Conservation (phyloP, 176 grass and related monocot species). For the Poa pratensis region DNA sequence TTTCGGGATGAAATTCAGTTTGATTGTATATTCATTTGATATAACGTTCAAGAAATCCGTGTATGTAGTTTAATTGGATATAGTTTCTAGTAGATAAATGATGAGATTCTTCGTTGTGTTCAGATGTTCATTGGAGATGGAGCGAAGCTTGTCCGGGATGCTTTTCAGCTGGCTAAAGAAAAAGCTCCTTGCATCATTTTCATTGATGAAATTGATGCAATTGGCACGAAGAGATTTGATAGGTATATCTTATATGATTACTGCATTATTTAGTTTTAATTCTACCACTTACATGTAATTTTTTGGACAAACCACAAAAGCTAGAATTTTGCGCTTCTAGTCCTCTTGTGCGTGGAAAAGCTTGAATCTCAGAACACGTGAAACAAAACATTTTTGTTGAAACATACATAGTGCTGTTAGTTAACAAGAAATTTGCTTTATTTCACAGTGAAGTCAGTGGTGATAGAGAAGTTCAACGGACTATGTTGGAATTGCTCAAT, state of each 20-base stretch:
- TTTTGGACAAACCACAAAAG: not conserved
- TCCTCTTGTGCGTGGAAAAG: not conserved
- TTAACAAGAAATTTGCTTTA: conserved; percentile 13
- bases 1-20: not conserved
- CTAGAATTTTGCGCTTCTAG: no score
- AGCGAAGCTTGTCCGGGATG: conserved; percentile 91
- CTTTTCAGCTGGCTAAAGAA: conserved; percentile 92
- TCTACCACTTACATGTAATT: not conserved
- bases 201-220: conserved; percentile 96
- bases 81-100: conserved; percentile 7
- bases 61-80: conserved; percentile 18
- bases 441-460: conserved; percentile 78
- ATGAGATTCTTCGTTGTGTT: conserved; percentile 9
- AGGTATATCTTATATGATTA: conserved; percentile 49
- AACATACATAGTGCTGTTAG: not conserved
- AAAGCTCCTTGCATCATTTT: conserved; percentile 96
- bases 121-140: conserved; percentile 98
- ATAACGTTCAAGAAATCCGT: not conserved
- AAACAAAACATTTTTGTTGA: not conserved
- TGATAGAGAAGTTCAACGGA: conserved; percentile 81
- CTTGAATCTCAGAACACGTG: not conserved
- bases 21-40: not conserved
- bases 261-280: not conserved
- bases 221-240: conserved; percentile 89
- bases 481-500: conserved; percentile 84